Evolutionary conservation across 2,329 filamentous ascomycete species (phyloP).

Genomic region (Dactylella cylindrospora): DNA sequence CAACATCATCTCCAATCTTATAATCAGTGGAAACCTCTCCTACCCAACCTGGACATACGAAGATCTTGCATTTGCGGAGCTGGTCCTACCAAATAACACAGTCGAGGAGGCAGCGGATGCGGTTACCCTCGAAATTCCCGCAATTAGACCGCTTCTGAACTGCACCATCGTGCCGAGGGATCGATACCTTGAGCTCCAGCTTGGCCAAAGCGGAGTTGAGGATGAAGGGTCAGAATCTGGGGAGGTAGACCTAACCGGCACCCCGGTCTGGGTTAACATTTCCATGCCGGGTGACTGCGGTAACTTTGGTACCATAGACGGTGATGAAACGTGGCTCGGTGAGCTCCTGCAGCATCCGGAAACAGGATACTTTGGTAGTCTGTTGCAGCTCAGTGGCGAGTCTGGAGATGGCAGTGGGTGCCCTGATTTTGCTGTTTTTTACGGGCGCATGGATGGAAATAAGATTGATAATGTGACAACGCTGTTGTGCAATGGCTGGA

Average conservation of each 20-base stretch:
- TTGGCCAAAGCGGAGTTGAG: slow-evolving; percentile 65
- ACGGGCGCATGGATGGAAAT: slow-evolving; percentile 23
- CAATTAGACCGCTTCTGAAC: slow-evolving; percentile 48
- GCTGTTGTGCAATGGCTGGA: slow-evolving; percentile 25
- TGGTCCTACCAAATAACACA: slow-evolving; percentile 68
- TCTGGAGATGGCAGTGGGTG: background rate
- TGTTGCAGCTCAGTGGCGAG: slow-evolving; percentile 3
- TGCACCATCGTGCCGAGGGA: slow-evolving; percentile 67
- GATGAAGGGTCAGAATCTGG: slow-evolving; percentile 21
- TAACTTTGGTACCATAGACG: slow-evolving; percentile 14
- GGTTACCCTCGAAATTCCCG: slow-evolving; percentile 66
- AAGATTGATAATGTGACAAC: slow-evolving; percentile 28
- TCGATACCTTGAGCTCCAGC: slow-evolving; percentile 67
- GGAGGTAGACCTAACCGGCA: background rate
- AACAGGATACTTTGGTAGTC: slow-evolving; percentile 22
- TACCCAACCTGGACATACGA: slow-evolving; percentile 59
- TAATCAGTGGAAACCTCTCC: slow-evolving; percentile 57
- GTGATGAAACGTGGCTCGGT: slow-evolving; percentile 7
- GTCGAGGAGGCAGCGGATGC: slow-evolving; percentile 67
- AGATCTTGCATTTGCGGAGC: slow-evolving; percentile 64
- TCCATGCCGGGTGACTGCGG: slow-evolving; percentile 29
- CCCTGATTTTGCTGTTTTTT: slow-evolving; percentile 28
- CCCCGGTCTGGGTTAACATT: slow-evolving; percentile 21
- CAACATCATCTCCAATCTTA: slow-evolving; percentile 26
- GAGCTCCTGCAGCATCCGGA: slow-evolving; percentile 10